phyloP scores from a whole-genome alignment of 2,329 filamentous ascomycete genomes.

The Claviceps citrina region DNA sequence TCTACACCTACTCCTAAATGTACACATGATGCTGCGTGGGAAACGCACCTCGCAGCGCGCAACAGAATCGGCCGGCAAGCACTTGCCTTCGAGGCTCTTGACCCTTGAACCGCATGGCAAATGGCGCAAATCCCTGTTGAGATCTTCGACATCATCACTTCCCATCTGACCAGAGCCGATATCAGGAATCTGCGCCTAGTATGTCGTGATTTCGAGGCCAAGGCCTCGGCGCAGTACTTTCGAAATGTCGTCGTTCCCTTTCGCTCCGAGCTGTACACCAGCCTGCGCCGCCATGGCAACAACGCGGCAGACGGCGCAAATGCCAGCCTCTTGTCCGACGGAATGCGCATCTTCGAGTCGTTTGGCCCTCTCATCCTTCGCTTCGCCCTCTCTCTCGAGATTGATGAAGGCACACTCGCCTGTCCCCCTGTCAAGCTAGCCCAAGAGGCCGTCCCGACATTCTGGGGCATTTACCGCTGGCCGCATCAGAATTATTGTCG shows the following conservation, averaged over 20 bases:
- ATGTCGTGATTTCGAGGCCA: conserved; percentile 39
- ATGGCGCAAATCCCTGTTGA: conserved; percentile 37
- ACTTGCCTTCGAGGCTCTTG: no score
- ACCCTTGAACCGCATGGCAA: conserved; percentile 20
- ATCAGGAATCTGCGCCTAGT: conserved; percentile 47
- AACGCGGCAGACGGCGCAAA: conserved; percentile 8
- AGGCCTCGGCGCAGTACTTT: conserved; percentile 43
- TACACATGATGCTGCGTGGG: no score
- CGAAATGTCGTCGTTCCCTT: conserved; percentile 50
- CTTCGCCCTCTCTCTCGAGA: conserved; percentile 54
- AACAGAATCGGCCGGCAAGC: neutral
- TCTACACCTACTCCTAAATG: no score
- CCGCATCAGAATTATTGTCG: conserved; percentile 42
- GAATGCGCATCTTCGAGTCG: conserved; percentile 44
- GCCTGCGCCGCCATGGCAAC: conserved; percentile 11
- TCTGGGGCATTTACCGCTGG: conserved; percentile 53
- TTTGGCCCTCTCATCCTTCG: conserved; percentile 45
- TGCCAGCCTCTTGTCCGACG: conserved; percentile 24
- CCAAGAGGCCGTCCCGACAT: conserved; percentile 38
- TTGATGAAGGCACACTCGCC: conserved; percentile 37
- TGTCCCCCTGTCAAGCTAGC: conserved; percentile 40
- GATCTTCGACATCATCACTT: conserved; percentile 42
- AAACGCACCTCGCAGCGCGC: neutral
- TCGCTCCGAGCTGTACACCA: conserved; percentile 44
- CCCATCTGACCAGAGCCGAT: conserved; percentile 39